A percentile compares a stretch with the other conserved stretches of the same genome.
Evolutionary conservation across 257 asterid genomes (phyloP).

Genomic region (Echites panduratus): DNA sequence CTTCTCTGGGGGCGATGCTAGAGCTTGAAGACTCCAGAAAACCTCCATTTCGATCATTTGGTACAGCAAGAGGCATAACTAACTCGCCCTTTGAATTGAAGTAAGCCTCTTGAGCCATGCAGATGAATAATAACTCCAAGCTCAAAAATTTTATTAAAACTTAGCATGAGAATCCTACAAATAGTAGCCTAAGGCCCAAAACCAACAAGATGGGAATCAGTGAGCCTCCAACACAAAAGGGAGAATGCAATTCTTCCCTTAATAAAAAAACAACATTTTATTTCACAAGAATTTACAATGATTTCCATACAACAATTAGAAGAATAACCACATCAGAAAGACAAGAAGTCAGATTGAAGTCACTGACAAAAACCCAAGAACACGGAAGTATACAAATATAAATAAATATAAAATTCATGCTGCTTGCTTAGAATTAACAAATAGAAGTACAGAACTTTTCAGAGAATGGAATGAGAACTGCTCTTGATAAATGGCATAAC

Average conservation of each 20-base stretch:
- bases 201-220: slow-evolving; percentile 7
- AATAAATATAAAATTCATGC: neutral
- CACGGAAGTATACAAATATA: neutral
- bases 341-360: neutral
- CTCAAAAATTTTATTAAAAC: neutral
- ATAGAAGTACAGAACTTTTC: neutral
- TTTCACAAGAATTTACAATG: neutral
- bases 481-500: neutral
- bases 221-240: neutral
- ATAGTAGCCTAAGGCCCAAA: neutral
- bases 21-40: no score
- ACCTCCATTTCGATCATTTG: no score
- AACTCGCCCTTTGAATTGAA: slow-evolving; percentile 18
- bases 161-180: slow-evolving; percentile 13
- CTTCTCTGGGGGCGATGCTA: no score
- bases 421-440: neutral
- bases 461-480: neutral
- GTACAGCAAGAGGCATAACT: slow-evolving; percentile 13
- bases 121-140: slow-evolving; percentile 4
- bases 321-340: neutral
- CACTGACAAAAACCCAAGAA: neutral
- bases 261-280: neutral
- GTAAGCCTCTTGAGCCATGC: slow-evolving; percentile 32
- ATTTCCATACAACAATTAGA: neutral
- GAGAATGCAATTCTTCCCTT: neutral